A percentile compares a stretch with the other conserved stretches of the same genome.
Evolutionary conservation across 2,329 filamentous ascomycete genomes (phyloP).

Genomic region (Achaetomium macrosporum): DNA sequence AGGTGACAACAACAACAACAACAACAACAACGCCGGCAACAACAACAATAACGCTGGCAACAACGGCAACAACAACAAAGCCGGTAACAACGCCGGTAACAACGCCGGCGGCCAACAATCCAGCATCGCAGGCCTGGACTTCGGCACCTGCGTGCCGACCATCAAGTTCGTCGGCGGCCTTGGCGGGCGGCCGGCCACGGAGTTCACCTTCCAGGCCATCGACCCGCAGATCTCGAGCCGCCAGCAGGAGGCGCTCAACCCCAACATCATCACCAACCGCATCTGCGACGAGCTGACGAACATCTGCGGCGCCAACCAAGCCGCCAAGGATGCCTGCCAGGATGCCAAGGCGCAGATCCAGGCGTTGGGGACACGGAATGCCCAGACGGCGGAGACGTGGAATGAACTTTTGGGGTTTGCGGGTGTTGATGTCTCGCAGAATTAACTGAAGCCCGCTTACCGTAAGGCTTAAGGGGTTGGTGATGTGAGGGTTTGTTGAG

Average conservation of each 20-base stretch:
- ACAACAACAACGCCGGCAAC: constrained; percentile 8
- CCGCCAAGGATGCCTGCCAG: constrained; percentile 49
- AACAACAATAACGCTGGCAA: constrained; percentile 10
- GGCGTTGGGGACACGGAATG: constrained; percentile 32
- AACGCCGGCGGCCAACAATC: constrained; percentile 28
- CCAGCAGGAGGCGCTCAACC: constrained; percentile 64
- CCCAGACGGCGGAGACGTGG: constrained; percentile 35
- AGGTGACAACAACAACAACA: constrained; percentile 12
- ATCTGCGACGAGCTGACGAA: constrained; percentile 65
- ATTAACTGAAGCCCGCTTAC: no score
- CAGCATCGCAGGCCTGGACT: constrained; percentile 39
- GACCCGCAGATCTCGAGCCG: constrained; percentile 56
- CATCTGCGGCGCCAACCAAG: constrained; percentile 57
- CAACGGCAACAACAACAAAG: constrained; percentile 8
- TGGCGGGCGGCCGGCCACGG: constrained; percentile 48
- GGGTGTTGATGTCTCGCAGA: constrained; percentile 28
- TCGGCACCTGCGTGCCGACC: constrained; percentile 50
- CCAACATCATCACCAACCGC: constrained; percentile 67
- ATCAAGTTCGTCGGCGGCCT: constrained; percentile 55
- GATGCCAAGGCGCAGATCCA: constrained; percentile 42
- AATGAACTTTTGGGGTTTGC: constrained; percentile 38
- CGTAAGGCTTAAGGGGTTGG: not conserved
- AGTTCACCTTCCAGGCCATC: constrained; percentile 63
- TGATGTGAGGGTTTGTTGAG: not conserved
- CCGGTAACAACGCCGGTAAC: constrained; percentile 9